Base-by-base conservation (phyloP, 2,329 filamentous ascomycete species). In the Colletotrichum plurivorum region DNA sequence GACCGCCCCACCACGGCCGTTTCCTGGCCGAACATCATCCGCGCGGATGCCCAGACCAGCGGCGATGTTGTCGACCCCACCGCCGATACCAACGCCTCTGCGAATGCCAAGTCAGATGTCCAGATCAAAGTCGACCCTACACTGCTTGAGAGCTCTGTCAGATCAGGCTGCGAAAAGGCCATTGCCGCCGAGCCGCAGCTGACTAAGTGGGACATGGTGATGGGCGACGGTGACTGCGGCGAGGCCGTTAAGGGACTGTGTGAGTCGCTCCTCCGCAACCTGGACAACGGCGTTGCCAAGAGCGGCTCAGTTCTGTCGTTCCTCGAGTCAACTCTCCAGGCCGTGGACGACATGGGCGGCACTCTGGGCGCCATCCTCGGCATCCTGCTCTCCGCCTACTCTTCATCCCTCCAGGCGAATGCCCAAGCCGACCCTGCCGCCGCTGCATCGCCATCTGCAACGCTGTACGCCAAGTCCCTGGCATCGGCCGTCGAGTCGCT, bases 1-100 rank as follows among this genome's bases (percentile, higher is more conserved):
- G 84, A 87, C 69, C 77, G 79, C 25, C 83, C 84, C 3, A 88
- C 87, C 0, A 84, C 81, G 31, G 85, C 86, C 1, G 82, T 83
- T 3, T 81, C 82, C 3, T 87, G 85, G 85, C 85, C 85, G 1
- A 83, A 84, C 39, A 57, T 70, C 41, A 65, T 67, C 9, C 57
- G 63, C 5, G 61, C 53, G 16, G 15, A 56, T 27, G 43, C 39
- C 45, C 51, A 52, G 27, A 13, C 65, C 1, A 27, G 41, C 8
- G 36, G 7, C 41, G 16, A 43, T 8, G 3, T 18, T 4, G 45
- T 51, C 10, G 53, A 39, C 6, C 20, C 8, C 45, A 15, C 27
- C 8, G 41, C 25, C 8, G 52, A 52, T 16, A 16, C 31, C 15
- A 27, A 62, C 18, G 13, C 36, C 4, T 15, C 12, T 13, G 36